A percentile compares a stretch with the other conserved stretches of the same genome.
Conservation (phyloP, 352 stramenopile species). For the Pythium sp. region DNA sequence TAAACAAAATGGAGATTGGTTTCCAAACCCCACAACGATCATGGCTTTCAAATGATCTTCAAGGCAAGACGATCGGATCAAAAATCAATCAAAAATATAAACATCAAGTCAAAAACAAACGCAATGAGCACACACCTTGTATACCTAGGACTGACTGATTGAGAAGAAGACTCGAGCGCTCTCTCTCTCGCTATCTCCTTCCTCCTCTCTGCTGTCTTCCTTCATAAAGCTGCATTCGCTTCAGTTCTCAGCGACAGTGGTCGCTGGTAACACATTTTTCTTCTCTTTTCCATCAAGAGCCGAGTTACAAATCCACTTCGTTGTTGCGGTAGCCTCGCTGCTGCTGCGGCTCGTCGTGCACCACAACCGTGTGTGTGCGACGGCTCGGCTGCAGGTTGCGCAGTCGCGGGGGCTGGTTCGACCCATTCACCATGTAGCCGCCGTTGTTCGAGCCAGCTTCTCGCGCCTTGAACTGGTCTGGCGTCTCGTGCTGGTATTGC, state of each 20-base stretch:
- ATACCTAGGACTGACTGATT: constrained; percentile 13
- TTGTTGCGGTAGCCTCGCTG: constrained; percentile 32
- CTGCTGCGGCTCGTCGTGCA: constrained; percentile 19
- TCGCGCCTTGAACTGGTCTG: constrained; percentile 1
- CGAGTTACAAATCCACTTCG: constrained; percentile 36
- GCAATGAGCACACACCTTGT: constrained; percentile 11
- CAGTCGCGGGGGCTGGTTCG: constrained; percentile 13
- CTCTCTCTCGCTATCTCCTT: not conserved
- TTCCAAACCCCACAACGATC: too few species aligned
- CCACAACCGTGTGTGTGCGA: constrained; percentile 25
- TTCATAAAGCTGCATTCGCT: constrained; percentile 13
- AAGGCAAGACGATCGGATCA: not conserved
- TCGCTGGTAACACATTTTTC: not conserved
- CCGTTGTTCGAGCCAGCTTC: not conserved
- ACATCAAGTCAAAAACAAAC: constrained; percentile 16
- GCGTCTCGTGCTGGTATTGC: constrained; percentile 12
- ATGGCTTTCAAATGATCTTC: too few species aligned
- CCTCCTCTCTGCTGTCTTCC: not conserved
- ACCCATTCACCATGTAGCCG: not conserved
- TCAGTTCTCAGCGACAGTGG: constrained; percentile 7
- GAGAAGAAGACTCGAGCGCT: not conserved
- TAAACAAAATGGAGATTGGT: too few species aligned
- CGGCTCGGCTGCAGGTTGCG: constrained; percentile 23
- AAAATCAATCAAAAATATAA: constrained; percentile 15
- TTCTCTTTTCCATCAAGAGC: constrained; percentile 1